Conservation (phyloP, 495 filamentous ascomycete genomes). For the Jackrogersella multiformis region DNA sequence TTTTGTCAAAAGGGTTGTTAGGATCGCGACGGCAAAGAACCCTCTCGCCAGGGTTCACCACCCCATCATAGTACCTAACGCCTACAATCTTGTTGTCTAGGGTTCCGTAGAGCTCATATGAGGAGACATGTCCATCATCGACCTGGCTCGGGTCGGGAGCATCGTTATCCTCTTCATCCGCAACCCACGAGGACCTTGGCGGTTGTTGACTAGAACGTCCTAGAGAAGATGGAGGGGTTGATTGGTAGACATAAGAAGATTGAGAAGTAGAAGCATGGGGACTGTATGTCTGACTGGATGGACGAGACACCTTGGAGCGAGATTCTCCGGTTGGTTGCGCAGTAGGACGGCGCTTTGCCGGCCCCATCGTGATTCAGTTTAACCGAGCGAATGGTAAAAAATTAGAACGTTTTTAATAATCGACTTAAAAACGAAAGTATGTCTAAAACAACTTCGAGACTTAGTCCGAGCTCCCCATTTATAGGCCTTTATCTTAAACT, state of each 20-base stretch:
- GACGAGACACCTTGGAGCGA: slow-evolving; percentile 35
- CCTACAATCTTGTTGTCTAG: slow-evolving; percentile 78
- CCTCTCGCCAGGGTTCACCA: slow-evolving; percentile 75
- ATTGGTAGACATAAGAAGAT: slow-evolving; percentile 14
- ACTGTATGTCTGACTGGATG: too few species aligned
- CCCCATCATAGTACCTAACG: slow-evolving; percentile 77
- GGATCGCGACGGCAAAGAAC: slow-evolving; percentile 76
- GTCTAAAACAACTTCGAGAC: background rate
- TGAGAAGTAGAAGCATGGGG: slow-evolving; percentile 28
- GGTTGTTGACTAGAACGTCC: slow-evolving; percentile 19
- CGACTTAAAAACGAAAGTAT: background rate
- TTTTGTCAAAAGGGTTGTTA: slow-evolving; percentile 74
- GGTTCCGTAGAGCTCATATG: slow-evolving; percentile 45
- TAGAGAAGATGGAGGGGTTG: slow-evolving; percentile 25
- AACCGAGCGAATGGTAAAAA: background rate
- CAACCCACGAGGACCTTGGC: slow-evolving; percentile 29
- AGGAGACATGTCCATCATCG: slow-evolving; percentile 50
- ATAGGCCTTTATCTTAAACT: background rate
- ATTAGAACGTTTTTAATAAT: background rate
- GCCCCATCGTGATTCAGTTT: slow-evolving; percentile 11
- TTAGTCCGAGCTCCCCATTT: background rate
- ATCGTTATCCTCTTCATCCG: slow-evolving; percentile 59
- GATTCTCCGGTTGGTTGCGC: background rate
- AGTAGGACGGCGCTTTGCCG: slow-evolving; percentile 18
- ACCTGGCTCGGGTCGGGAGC: slow-evolving; percentile 60